Evolutionary conservation across 2,329 filamentous ascomycete species (phyloP).

Genomic region (Penicillium expansum): DNA sequence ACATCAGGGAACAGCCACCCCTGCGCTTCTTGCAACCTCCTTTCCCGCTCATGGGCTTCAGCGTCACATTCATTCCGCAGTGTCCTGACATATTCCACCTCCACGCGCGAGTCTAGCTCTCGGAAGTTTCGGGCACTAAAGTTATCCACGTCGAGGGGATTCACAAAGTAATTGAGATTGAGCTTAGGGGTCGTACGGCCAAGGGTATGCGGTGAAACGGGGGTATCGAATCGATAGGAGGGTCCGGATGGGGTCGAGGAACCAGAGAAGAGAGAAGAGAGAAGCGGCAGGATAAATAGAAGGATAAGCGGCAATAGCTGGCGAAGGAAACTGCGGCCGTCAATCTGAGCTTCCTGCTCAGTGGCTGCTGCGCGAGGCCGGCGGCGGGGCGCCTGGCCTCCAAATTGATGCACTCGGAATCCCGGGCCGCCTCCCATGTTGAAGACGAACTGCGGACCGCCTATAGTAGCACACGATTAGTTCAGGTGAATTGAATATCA

Average conservation of each 20-base stretch:
- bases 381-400: slow-evolving; percentile 71
- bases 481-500: background rate
- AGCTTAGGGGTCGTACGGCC: slow-evolving; percentile 68
- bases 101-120: slow-evolving; percentile 74
- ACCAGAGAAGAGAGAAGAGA: slow-evolving; percentile 72
- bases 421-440: slow-evolving; percentile 90
- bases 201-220: slow-evolving; percentile 69
- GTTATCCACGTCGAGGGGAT: slow-evolving; percentile 71
- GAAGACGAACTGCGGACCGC: slow-evolving; percentile 86
- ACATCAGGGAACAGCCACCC: slow-evolving; percentile 85
- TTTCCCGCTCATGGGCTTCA: slow-evolving; percentile 64
- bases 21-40: slow-evolving; percentile 71
- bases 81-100: slow-evolving; percentile 66
- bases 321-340: slow-evolving; percentile 57
- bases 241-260: slow-evolving; percentile 60
- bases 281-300: slow-evolving; percentile 79
- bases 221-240: slow-evolving; percentile 70
- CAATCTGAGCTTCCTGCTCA: slow-evolving; percentile 51
- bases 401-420: slow-evolving; percentile 93
- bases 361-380: slow-evolving; percentile 66
- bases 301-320: slow-evolving; percentile 84
- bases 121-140: slow-evolving; percentile 67
- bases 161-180: slow-evolving; percentile 79
- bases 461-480: slow-evolving; percentile 27
- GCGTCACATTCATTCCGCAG: slow-evolving; percentile 70